A percentile compares a stretch with the other conserved stretches of the same genome.
Conservation (phyloP, 2,329 filamentous ascomycete genomes). For the Hortaea werneckii region DNA sequence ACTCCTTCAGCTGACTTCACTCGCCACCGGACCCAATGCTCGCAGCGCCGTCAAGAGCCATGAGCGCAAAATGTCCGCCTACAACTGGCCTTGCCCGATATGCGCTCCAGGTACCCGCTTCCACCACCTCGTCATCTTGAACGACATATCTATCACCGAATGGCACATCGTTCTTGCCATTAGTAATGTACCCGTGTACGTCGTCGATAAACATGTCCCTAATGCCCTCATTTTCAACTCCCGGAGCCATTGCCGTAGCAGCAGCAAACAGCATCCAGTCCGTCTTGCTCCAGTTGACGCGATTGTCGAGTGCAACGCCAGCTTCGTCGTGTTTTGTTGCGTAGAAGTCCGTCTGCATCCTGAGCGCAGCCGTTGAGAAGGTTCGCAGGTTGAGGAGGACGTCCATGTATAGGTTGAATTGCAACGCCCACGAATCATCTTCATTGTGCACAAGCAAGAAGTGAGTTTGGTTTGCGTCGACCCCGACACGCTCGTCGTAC, state of each 20-base stretch:
- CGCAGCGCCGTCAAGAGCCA: constrained; percentile 25
- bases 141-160: constrained; percentile 35
- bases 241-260: constrained; percentile 18
- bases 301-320: constrained; percentile 42
- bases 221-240: constrained; percentile 29
- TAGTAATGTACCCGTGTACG: constrained; percentile 34
- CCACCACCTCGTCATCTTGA: constrained; percentile 21
- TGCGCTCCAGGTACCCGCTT: constrained; percentile 17
- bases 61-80: constrained; percentile 33
- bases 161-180: constrained; percentile 33
- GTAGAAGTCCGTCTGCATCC: constrained; percentile 42
- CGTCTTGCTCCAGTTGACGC: constrained; percentile 16
- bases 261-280: constrained; percentile 45
- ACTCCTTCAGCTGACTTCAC: too few species aligned
- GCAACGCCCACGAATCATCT: constrained; percentile 25
- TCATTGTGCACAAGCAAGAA: constrained; percentile 38
- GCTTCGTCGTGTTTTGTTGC: constrained; percentile 34
- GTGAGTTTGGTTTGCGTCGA: constrained; percentile 32
- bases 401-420: constrained; percentile 45
- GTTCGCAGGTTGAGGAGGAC: constrained; percentile 34
- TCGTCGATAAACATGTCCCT: constrained; percentile 36
- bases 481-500: constrained; percentile 38
- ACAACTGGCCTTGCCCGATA: constrained; percentile 31
- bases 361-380: constrained; percentile 39
- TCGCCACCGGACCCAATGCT: constrained; percentile 1